Evolutionary conservation across 2,329 filamentous ascomycete species (phyloP), one percentile per base, ranked within the genome.

Genomic region (Magnaporthiopsis rhizophila): DNA sequence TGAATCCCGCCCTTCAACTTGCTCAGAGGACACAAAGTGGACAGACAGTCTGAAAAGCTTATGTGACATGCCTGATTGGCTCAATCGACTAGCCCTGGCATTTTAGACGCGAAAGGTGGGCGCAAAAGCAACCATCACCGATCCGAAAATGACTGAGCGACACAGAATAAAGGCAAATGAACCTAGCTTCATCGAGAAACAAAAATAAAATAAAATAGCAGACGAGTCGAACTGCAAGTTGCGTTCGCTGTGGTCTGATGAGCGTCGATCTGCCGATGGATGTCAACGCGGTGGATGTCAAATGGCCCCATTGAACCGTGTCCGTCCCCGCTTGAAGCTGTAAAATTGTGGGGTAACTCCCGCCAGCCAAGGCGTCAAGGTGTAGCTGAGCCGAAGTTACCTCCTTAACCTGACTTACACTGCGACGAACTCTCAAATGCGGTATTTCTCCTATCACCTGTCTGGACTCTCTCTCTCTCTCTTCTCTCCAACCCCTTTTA

Each of bases 271-370:
- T 24, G 26, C 24, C 57, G 12, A 6, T 58, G 57, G 26, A 15
- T 30, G 26, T 28, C 24, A 30, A 15, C 57, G 24, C 57, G 24
- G 24, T 28, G 57, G 24, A 30, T n/a, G n/a, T 53, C 45, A n/a
- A 53, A 53, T n/a, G 45, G 45, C 45, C 21, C 45, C 45, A 50
- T 53, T n/a, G 6, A n/a, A 53, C 45, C 45, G 45, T n/a, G 18
- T 53, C 21, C n/a, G n/a, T 18, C 45, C 45, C 45, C 45, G 45
- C 45, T 8, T n/a, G 45, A 53, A 53, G 45, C 45, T n/a, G 2
- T 53, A 21, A n/a, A 57, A 34, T 62, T 62, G 61, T 62, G 61
- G 61, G 61, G 61, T 50, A 62, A 62, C 15, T 24, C 28, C 8
- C 5, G 38, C 15, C 28, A 53, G 21, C 45, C 45, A 53, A n/a